These are phyloP conservation scores for Cercospora sp. DNA, from an alignment of 2,329 filamentous ascomycete species.

Conservation along the genomic window DNA sequence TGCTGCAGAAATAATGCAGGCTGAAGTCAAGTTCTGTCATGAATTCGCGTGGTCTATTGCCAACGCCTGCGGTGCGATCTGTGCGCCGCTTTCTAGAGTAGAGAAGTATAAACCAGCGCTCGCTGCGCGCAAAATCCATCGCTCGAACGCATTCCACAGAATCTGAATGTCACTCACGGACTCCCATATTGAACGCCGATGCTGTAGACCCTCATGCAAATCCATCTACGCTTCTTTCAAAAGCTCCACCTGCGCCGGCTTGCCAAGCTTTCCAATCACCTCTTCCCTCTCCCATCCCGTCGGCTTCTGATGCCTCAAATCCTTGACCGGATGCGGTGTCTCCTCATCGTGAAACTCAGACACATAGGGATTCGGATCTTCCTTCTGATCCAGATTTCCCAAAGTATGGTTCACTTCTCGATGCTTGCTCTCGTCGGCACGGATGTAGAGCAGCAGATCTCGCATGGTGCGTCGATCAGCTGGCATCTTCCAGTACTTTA, in stretches of 20 bases:
- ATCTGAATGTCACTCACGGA: too few relatives aligned
- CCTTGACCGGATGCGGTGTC: constrained; percentile 69
- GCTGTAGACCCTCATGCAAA: background rate
- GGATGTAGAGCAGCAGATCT: constrained; percentile 83
- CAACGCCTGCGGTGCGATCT: background rate
- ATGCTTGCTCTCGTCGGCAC: constrained; percentile 79
- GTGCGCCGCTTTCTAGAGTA: background rate
- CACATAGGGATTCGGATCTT: constrained; percentile 91
- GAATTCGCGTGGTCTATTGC: background rate
- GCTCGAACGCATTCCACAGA: background rate
- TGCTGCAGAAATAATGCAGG: background rate
- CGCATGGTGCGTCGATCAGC: constrained; percentile 79
- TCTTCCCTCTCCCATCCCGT: constrained; percentile 83
- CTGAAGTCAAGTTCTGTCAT: background rate
- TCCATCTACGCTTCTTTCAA: background rate
- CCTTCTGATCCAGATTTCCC: constrained; percentile 78
- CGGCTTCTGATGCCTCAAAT: constrained; percentile 63
- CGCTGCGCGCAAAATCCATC: background rate
- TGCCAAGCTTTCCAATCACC: constrained; percentile 55
- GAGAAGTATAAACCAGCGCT: background rate
- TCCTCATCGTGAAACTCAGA: constrained; percentile 73
- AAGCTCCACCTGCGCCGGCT: background rate
- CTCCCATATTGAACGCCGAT: background rate
- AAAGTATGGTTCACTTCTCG: constrained; percentile 94
- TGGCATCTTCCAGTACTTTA: constrained; percentile 93